These are phyloP conservation scores for Globisporangium mamillatum DNA, from an alignment of 352 stramenopile genomes.

Conservation along the genomic window DNA sequence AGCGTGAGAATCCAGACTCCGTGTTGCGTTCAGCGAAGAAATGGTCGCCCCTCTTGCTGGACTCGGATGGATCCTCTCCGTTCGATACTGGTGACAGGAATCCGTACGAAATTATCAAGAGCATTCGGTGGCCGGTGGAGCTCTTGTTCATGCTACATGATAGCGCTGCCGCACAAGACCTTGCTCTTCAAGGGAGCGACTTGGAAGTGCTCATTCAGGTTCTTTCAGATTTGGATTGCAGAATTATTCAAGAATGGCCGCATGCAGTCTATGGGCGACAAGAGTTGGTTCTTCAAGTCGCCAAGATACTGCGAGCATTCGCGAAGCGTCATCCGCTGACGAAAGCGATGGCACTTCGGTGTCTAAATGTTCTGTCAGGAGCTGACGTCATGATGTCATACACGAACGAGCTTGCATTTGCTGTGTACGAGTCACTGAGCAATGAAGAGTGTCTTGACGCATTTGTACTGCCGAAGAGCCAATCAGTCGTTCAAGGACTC, in stretches of 20 bases:
- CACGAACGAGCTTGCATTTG: constrained; percentile 1
- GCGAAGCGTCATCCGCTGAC: background rate
- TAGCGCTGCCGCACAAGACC: constrained; percentile 5
- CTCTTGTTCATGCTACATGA: constrained; percentile 20
- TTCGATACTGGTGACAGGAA: background rate
- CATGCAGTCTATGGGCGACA: background rate
- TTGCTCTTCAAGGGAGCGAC: background rate
- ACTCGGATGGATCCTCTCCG: background rate
- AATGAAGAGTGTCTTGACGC: background rate
- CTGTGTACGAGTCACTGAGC: background rate
- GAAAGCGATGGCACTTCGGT: constrained; percentile 2
- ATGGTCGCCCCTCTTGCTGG: constrained; percentile 4
- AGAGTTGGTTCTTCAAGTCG: constrained; percentile 4
- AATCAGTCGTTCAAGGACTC: background rate
- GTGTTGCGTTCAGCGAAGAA: background rate
- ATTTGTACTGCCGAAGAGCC: background rate
- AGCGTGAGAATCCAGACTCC: background rate
- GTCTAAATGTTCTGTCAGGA: constrained; percentile 6
- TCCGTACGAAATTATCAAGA: constrained; percentile 15
- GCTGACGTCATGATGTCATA: constrained; percentile 14
- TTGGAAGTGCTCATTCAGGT: background rate
- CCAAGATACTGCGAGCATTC: background rate
- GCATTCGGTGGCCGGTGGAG: constrained; percentile 22
- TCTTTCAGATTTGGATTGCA: constrained; percentile 2
- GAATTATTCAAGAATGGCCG: constrained; percentile 5